Percentiles rank a stretch among this genome's conserved stretches.
phyloP scores from a whole-genome alignment of 2,329 filamentous ascomycete species.

The Chalaropsis thielavioides region DNA sequence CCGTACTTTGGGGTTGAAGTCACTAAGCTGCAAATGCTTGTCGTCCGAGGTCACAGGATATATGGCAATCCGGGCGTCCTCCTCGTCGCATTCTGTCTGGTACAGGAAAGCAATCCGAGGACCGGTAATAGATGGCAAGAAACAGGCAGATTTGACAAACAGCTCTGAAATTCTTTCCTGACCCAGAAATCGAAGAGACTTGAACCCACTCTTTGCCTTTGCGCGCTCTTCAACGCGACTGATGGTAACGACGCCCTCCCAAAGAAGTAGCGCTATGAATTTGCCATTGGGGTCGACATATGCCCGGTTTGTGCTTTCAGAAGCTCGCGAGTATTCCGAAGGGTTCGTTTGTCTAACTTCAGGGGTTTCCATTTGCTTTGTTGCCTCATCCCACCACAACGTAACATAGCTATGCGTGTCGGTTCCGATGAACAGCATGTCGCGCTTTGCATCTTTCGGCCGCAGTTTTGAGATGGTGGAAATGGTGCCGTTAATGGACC shows the following conservation, averaged over 20 bases:
- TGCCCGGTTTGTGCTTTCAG: constrained; percentile 69
- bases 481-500: constrained; percentile 70
- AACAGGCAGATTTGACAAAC: constrained; percentile 43
- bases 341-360: constrained; percentile 38
- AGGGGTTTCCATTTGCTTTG: constrained; percentile 35
- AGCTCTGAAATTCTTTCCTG: constrained; percentile 44
- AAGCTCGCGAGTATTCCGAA: constrained; percentile 54
- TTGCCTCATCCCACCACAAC: constrained; percentile 59
- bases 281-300: constrained; percentile 66
- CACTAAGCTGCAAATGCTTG: constrained; percentile 37
- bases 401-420: constrained; percentile 86
- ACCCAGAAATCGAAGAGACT: constrained; percentile 27
- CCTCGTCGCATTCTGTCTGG: constrained; percentile 36
- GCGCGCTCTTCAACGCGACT: constrained; percentile 32
- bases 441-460: constrained; percentile 57
- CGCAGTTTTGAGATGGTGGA: constrained; percentile 70
- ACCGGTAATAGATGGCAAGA: constrained; percentile 43
- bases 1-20: constrained; percentile 43
- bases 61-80: constrained; percentile 41
- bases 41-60: constrained; percentile 47
- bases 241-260: constrained; percentile 45
- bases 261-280: constrained; percentile 43
- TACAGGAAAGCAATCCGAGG: constrained; percentile 45
- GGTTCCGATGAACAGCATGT: constrained; percentile 86
- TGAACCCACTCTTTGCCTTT: constrained; percentile 5